Evolutionary conservation across 805 yeast species (phyloP).

Genomic region (Myxozyma vanderwaltii): DNA sequence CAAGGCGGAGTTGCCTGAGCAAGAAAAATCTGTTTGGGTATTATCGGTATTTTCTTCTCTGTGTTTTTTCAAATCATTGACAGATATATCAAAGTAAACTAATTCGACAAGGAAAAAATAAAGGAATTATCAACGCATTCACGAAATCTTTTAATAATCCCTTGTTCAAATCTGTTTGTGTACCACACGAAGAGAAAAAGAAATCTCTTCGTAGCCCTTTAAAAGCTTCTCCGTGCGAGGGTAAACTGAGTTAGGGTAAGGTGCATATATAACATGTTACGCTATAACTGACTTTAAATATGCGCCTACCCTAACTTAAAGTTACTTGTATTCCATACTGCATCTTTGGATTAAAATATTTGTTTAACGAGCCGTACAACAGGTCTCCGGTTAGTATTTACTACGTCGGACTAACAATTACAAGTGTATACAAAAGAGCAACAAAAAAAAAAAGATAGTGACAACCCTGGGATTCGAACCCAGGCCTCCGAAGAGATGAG

Average conservation of each 20-base stretch:
- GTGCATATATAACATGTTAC: neutral
- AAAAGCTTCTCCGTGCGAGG: neutral
- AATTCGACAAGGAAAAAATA: neutral
- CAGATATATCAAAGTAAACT: neutral
- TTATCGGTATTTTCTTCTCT: neutral
- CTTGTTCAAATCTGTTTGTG: neutral
- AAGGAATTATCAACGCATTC: neutral
- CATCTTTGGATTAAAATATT: no score
- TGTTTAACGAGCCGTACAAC: no score
- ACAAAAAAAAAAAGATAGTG: slow-evolving; percentile 46
- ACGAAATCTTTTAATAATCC: neutral
- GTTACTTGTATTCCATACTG: no score
- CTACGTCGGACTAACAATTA: no score
- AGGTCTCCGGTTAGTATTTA: no score
- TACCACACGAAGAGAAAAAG: neutral
- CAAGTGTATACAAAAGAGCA: neutral
- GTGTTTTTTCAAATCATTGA: neutral
- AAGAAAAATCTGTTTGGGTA: no score
- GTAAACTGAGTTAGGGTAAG: neutral
- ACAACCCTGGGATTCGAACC: slow-evolving; percentile 85
- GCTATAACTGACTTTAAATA: neutral
- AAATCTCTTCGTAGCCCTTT: neutral
- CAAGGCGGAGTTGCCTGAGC: no score
- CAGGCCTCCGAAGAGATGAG: slow-evolving; percentile 85
- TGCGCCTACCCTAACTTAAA: neutral